Evolutionary conservation across 192 early-diverging fungal genomes (phyloP), one percentile per base, ranked within the genome.

Genomic region (Entomortierella chlamydospora): DNA sequence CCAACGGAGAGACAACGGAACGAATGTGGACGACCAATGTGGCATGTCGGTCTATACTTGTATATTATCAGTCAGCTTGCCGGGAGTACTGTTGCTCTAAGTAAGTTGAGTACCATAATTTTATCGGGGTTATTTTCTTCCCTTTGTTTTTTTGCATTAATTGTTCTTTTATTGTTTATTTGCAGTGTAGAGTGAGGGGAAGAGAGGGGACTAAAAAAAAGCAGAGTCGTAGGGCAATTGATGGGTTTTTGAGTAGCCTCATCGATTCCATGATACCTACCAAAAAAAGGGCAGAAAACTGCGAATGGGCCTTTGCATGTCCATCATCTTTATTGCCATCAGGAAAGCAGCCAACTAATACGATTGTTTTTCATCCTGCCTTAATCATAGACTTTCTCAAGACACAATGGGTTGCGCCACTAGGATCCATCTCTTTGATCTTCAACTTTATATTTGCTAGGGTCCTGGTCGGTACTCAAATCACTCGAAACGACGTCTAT

Each of bases 371-470:
- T n/a, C n/a, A n/a, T n/a, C n/a, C n/a, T n/a, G n/a, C n/a, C n/a
- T n/a, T n/a, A n/a, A 11, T 25, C 22, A 9, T 81, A 90, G 89
- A 90, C 64, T 90, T 82, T 80, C 76, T 88, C n/a, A 88, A 88
- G 55, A 84, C 87, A 8, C 86, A 88, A 65, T 88, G 89, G 87
- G 89, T 88, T 4, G 87, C 87, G 30, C 87, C 87, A 30, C 67
- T 88, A 8, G 89, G 87, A 22, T 83, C 83, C 39, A 77, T 86
- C 15, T 83, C 87, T 5, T 64, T 90, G 51, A 87, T 90, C 60
- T 90, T 85, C 72, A 90, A 90, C 62, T 90, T 87, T 58, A 52
- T 90, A 20, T 90, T 90, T 78, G 88, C 88, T 20, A 86, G 83
- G 66, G 78, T 86, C 42, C 62, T 90, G n/a, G 86, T 90, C 20